Percentiles rank a stretch among this genome's conserved stretches.
Evolutionary conservation across 2,329 filamentous ascomycete genomes (phyloP).

Genomic region (Colletotrichum chlorophyti): DNA sequence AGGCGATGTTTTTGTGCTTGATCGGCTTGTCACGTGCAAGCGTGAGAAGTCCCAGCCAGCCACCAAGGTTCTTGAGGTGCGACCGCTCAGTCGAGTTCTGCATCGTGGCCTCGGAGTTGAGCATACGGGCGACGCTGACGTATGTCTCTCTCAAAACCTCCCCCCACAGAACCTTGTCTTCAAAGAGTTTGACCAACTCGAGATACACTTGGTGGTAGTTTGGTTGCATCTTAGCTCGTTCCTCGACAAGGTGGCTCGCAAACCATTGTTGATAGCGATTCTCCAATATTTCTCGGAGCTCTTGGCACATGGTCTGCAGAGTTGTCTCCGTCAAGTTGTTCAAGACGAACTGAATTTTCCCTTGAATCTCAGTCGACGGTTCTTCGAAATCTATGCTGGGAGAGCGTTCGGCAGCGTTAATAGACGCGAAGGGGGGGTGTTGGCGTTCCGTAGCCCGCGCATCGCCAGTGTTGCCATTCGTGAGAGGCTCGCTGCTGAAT

Average conservation of each 20-base stretch:
- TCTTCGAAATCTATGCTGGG: conserved; percentile 75
- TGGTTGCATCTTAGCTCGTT: conserved; percentile 95
- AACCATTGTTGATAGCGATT: conserved; percentile 95
- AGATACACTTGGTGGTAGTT: conserved; percentile 96
- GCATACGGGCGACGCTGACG: conserved; percentile 80
- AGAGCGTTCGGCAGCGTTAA: conserved; percentile 76
- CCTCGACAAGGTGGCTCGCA: conserved; percentile 90
- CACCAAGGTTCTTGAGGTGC: conserved; percentile 90
- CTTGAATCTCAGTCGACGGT: conserved; percentile 83
- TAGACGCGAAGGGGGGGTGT: conserved; percentile 76
- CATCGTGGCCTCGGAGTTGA: conserved; percentile 89
- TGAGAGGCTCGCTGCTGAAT: conserved; percentile 56
- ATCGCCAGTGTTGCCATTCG: conserved; percentile 77
- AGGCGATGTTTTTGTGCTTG: conserved; percentile 94
- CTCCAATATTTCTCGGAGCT: conserved; percentile 80
- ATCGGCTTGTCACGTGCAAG: conserved; percentile 94
- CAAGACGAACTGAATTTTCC: conserved; percentile 92
- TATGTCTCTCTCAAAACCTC: conserved; percentile 96
- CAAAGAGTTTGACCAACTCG: conserved; percentile 83
- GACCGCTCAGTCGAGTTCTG: conserved; percentile 83
- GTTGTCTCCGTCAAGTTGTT: conserved; percentile 97
- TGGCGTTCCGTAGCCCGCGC: conserved; percentile 63
- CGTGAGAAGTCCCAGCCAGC: conserved; percentile 92
- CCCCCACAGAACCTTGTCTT: conserved; percentile 79
- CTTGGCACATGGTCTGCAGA: conserved; percentile 80